Percentiles rank a stretch among this genome's conserved stretches.
Evolutionary conservation across 805 yeast genomes (phyloP).

Genomic region (Ogataea ganodermae): DNA sequence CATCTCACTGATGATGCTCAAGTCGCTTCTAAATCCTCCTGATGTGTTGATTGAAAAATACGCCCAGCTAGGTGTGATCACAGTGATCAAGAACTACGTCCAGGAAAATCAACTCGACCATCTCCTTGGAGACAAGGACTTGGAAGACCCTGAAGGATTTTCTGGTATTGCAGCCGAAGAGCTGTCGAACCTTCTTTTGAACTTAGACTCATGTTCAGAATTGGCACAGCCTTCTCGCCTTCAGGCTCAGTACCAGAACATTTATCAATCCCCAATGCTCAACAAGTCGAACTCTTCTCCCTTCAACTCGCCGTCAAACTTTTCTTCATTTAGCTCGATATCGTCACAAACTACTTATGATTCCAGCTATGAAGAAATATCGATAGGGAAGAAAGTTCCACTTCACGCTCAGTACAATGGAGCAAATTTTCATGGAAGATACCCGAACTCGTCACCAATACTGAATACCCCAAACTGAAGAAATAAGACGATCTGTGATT

Average conservation of each 20-base stretch:
- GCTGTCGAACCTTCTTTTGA: conserved; percentile 20
- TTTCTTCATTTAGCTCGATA: conserved; percentile 35
- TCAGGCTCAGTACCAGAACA: conserved; percentile 13
- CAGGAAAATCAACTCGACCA: conserved; percentile 27
- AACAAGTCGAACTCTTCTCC: conserved; percentile 29
- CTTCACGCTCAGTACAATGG: conserved; percentile 8
- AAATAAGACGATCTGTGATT: neutral
- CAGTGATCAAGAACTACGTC: conserved; percentile 40
- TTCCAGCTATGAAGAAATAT: conserved; percentile 28
- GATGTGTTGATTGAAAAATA: conserved; percentile 56
- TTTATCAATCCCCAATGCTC: conserved; percentile 26
- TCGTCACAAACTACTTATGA: conserved; percentile 35
- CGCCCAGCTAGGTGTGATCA: conserved; percentile 53
- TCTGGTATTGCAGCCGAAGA: conserved; percentile 17
- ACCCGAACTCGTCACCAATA: conserved; percentile 31
- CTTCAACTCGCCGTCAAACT: conserved; percentile 35
- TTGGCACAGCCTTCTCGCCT: conserved; percentile 17
- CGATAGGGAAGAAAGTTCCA: conserved; percentile 14
- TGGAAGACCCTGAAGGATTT: conserved; percentile 20
- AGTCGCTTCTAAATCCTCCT: conserved; percentile 46
- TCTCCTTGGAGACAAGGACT: conserved; percentile 21
- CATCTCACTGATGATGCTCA: conserved; percentile 45
- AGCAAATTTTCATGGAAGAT: conserved; percentile 17
- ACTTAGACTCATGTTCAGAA: conserved; percentile 19
- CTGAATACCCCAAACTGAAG: conserved; percentile 19